phyloP scores from a whole-genome alignment of 257 asterid species.

The Salvia rosmarinus region DNA sequence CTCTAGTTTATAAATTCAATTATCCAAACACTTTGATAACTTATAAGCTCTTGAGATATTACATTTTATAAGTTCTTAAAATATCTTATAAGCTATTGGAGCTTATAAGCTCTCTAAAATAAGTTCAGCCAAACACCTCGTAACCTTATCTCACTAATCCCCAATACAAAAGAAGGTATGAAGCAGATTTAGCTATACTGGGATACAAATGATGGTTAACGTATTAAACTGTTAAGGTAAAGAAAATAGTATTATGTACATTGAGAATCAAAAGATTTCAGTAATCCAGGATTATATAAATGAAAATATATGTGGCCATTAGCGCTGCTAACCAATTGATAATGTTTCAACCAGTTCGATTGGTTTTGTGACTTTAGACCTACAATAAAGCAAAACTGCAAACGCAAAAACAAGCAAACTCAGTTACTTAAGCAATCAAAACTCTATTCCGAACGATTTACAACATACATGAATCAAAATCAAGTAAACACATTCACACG shows the following conservation, averaged over 20 bases:
- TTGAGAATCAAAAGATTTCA: constrained; percentile 3
- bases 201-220: neutral
- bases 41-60: no score
- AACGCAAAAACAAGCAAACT: constrained; percentile 11
- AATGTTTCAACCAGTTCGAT: neutral
- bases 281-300: neutral
- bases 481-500: constrained; percentile 24
- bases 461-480: constrained; percentile 12
- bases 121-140: no score
- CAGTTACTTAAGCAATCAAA: neutral
- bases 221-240: neutral
- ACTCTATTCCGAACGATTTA: constrained; percentile 14
- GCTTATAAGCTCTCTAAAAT: no score
- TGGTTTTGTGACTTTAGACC: neutral
- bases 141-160: neutral
- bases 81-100: no score
- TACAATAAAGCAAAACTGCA: neutral
- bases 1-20: no score
- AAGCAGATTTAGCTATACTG: neutral
- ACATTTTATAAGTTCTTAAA: no score
- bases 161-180: neutral
- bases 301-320: neutral
- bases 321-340: neutral
- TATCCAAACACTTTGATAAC: no score
- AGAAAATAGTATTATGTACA: neutral